Conservation (phyloP, 345 rosid species). For the Citropsis articulata region DNA sequence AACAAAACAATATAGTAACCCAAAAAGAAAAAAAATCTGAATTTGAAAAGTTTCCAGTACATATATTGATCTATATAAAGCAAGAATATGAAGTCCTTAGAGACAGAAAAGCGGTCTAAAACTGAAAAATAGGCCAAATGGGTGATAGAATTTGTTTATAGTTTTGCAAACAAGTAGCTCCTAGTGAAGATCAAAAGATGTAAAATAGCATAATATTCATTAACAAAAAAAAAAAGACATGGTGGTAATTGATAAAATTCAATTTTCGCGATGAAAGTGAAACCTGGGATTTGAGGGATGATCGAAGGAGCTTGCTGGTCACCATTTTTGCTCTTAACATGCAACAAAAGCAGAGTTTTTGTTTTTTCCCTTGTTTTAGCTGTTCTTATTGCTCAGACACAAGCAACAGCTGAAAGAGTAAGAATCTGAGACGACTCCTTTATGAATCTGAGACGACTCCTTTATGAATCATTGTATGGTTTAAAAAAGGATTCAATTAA, state of each 20-base stretch:
- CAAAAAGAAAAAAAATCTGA: background rate
- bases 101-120: background rate
- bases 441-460: background rate
- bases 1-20: background rate
- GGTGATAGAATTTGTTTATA: background rate
- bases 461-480: background rate
- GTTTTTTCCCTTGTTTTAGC: too few relatives aligned
- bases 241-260: background rate
- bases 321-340: background rate
- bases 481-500: too few relatives aligned
- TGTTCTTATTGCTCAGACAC: background rate
- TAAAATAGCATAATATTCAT: background rate
- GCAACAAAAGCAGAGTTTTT: background rate
- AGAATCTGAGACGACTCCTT: background rate
- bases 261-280: background rate
- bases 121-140: background rate
- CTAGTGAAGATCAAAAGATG: background rate
- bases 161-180: background rate
- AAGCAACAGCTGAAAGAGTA: background rate
- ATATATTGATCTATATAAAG: background rate
- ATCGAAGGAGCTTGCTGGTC: background rate
- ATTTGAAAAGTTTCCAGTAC: background rate
- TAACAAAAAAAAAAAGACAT: background rate
- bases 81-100: background rate
- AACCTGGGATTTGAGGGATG: slow-evolving; percentile 11